Percentiles rank a stretch among this genome's conserved stretches.
Conservation (phyloP, 805 yeast species). For the Hanseniaspora jakobsenii region DNA sequence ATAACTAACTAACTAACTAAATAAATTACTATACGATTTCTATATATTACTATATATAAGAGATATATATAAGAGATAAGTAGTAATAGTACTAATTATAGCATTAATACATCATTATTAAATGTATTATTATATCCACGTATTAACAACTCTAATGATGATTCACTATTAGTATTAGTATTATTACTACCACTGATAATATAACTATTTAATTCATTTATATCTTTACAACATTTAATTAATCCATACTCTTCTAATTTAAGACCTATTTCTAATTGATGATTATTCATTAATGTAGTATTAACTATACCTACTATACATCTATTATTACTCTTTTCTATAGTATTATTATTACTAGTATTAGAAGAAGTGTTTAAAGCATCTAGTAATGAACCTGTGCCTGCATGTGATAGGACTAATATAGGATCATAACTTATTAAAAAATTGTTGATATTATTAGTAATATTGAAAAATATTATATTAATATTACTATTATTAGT, state of each 20-base stretch:
- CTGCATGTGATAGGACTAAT: slow-evolving; percentile 76
- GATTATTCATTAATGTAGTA: slow-evolving; percentile 68
- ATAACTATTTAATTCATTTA: neutral
- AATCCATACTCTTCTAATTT: slow-evolving; percentile 33
- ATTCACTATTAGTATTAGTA: neutral
- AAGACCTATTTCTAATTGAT: slow-evolving; percentile 66
- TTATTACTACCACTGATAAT: neutral
- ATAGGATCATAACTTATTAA: slow-evolving; percentile 33
- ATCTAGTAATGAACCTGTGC: slow-evolving; percentile 85
- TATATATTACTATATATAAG: no score
- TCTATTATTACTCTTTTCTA: slow-evolving; percentile 30
- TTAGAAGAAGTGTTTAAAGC: slow-evolving; percentile 38
- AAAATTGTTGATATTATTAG: slow-evolving; percentile 31
- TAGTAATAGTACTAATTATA: no score
- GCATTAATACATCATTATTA: slow-evolving; percentile 1
- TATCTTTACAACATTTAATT: slow-evolving; percentile 20
- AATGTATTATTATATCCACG: slow-evolving; percentile 8
- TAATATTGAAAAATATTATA: slow-evolving; percentile 39
- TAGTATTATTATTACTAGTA: neutral
- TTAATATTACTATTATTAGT: slow-evolving; percentile 17
- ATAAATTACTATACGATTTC: no score
- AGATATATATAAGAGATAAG: no score
- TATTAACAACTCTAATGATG: neutral
- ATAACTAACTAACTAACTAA: no score
- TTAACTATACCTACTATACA: slow-evolving; percentile 57